phyloP scores from a whole-genome alignment of 1,284 basidiomycete species.

The Malassezia pachydermatis region DNA sequence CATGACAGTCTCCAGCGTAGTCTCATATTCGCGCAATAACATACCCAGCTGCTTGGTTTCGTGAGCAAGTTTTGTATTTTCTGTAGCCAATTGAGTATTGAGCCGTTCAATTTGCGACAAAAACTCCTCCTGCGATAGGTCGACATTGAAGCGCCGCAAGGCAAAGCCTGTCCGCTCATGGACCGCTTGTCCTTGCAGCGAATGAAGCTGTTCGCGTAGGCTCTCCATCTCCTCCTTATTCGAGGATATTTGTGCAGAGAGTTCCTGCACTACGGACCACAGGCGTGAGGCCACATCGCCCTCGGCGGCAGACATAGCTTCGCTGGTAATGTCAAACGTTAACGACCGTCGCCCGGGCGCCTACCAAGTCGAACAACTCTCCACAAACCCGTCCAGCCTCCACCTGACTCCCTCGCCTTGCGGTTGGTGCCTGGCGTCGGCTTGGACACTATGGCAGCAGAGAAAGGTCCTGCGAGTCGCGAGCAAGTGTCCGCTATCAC shows the following conservation, averaged over 20 bases:
- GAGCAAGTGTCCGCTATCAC: slow-evolving; percentile 11
- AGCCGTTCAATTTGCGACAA: slow-evolving; percentile 81
- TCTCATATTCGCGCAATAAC: slow-evolving; percentile 86
- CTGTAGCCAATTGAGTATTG: slow-evolving; percentile 79
- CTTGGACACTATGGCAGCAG: not conserved
- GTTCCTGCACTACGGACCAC: slow-evolving; percentile 43
- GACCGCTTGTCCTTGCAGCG: slow-evolving; percentile 56
- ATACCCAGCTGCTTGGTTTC: slow-evolving; percentile 86
- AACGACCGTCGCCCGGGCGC: too few species aligned
- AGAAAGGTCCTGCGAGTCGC: too few species aligned
- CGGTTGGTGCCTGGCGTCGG: too few species aligned
- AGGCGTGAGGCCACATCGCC: slow-evolving; percentile 38
- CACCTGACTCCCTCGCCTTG: not conserved
- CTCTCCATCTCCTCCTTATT: slow-evolving; percentile 69
- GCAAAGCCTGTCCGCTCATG: slow-evolving; percentile 69
- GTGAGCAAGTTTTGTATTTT: slow-evolving; percentile 80
- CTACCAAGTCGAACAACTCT: not conserved
- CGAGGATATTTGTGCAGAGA: slow-evolving; percentile 60
- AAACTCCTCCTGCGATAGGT: slow-evolving; percentile 85
- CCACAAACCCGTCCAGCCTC: not conserved
- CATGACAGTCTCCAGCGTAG: slow-evolving; percentile 92
- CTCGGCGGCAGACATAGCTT: slow-evolving; percentile 27
- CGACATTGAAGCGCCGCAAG: slow-evolving; percentile 80
- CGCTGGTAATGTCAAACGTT: too few species aligned
- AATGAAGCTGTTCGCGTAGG: slow-evolving; percentile 57